Evolutionary conservation across 495 filamentous ascomycete genomes (phyloP), one percentile per base, ranked within the genome.

Genomic region (Pyrenula massariospora): DNA sequence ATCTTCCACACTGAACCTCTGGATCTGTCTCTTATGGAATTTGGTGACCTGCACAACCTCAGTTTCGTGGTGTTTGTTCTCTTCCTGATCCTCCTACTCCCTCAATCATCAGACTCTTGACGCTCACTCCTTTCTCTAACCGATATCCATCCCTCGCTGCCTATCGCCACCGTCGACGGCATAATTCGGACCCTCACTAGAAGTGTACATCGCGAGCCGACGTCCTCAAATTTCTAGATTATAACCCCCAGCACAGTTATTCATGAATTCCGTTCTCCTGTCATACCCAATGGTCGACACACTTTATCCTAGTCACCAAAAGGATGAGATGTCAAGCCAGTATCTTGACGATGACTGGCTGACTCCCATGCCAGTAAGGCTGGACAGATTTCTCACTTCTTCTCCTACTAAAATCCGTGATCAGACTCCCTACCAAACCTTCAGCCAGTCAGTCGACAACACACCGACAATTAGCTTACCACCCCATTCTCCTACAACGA

Each of bases 321-420:
- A 52, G 19, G 50, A 52, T 24, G 22, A 21, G 50, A 42, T 42
- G 31, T 42, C 31, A 42, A 52, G 50, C 50, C n/a, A 52, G 19
- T 52, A 21, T 24, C 22, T 52, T 10, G 50, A 52, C 10, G 50
- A 52, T 24, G 50, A 52, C 50, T 52, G 50, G 50, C 50, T 52
- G 50, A 21, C 19, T 8, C 22, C 50, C 22, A 21, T 52, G 50
- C 50, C 50, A 52, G 22, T 52, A 21, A 20, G 22, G 50, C 8
- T 10, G 19, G n/a, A 52, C 50, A 42, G 15, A 52, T 52, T 8
- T 24, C 20, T 8, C 8, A 8, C 50, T 52, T 52, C 19, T 19
- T 21, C 8, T 19, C 50, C 22, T 52, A 19, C 50, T 52, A 52
- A 52, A 20, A 8, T 52, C 22, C 8, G 19, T 52, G 31, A 52